Evolutionary conservation across 345 rosid species (phyloP).

Genomic region (Hirschfeldia incana): DNA sequence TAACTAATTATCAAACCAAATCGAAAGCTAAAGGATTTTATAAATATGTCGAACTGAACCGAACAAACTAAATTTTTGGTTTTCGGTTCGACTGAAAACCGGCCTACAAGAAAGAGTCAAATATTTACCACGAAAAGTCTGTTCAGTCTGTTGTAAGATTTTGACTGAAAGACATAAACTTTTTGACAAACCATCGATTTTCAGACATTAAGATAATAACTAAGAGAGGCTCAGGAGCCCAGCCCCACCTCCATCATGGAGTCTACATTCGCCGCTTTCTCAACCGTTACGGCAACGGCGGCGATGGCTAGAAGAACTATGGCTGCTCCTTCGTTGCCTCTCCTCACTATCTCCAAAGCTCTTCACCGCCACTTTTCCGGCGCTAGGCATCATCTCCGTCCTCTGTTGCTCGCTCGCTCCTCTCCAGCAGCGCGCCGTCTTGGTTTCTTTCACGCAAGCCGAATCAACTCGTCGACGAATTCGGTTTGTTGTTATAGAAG

Average conservation of each 20-base stretch:
- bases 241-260: constrained; percentile 26
- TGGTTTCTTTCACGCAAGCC: constrained; percentile 16
- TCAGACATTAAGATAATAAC: constrained; percentile 2
- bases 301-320: constrained; percentile 34
- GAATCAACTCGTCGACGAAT: constrained; percentile 12
- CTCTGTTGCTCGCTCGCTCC: constrained; percentile 38
- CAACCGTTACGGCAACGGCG: constrained; percentile 38
- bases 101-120: too few relatives aligned
- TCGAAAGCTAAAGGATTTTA: too few relatives aligned
- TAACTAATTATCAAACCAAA: too few relatives aligned
- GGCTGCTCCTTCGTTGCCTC: constrained; percentile 33
- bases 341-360: constrained; percentile 57
- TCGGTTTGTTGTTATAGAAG: constrained; percentile 24
- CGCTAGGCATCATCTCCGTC: constrained; percentile 24
- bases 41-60: too few relatives aligned
- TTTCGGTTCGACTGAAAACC: too few relatives aligned
- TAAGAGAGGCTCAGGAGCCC: not conserved
- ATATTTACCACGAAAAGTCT: too few relatives aligned
- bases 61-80: too few relatives aligned
- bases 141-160: too few relatives aligned
- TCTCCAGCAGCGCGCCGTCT: constrained; percentile 33
- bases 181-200: too few relatives aligned
- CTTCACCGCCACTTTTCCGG: constrained; percentile 47
- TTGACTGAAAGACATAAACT: too few relatives aligned
- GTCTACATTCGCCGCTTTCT: constrained; percentile 16